phyloP scores from a whole-genome alignment of 176 grass and related monocot species.

The Saccharum spontaneum region DNA sequence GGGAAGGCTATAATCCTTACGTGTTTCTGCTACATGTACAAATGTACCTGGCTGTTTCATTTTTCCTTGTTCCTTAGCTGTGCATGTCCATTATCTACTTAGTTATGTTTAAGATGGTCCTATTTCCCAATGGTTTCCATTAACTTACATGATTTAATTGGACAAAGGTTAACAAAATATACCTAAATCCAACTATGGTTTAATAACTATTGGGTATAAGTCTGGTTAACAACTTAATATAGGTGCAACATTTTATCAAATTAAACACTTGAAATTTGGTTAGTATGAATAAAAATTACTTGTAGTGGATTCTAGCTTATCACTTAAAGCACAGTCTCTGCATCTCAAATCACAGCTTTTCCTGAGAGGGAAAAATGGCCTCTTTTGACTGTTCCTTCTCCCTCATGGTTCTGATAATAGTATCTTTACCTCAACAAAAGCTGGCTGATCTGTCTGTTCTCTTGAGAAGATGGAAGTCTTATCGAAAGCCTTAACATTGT shows the following conservation, averaged over 20 bases:
- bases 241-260: neutral
- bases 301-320: constrained; percentile 3
- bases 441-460: neutral
- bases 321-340: neutral
- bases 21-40: neutral
- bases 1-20: neutral
- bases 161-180: neutral
- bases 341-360: neutral
- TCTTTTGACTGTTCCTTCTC: neutral
- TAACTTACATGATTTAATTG: neutral
- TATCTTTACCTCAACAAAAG: neutral
- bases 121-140: neutral
- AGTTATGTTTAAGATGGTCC: neutral
- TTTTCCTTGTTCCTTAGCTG: neutral
- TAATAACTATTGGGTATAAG: neutral
- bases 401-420: neutral
- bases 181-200: neutral
- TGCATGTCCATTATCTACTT: neutral
- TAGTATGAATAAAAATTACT: neutral
- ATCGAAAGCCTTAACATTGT: neutral
- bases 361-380: neutral
- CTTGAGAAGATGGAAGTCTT: constrained; percentile 6
- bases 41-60: neutral
- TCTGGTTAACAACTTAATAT: neutral
- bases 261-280: neutral